phyloP scores from a whole-genome alignment of 2,329 filamentous ascomycete genomes.

The Pseudogymnoascus sp. region DNA sequence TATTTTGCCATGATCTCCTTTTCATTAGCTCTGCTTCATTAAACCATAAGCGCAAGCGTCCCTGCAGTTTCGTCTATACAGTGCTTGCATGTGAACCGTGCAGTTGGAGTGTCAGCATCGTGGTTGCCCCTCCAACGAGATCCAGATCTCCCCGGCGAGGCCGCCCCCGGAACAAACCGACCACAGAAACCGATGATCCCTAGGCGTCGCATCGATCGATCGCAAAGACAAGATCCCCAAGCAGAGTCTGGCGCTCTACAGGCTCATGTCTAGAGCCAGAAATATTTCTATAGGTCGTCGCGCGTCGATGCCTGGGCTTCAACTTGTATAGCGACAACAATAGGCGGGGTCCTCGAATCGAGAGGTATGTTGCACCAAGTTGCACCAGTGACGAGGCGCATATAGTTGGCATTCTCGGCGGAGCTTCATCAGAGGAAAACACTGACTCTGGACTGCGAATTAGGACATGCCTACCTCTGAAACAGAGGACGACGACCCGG shows the following conservation, averaged over 20 bases:
- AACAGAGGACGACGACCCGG: constrained; percentile 5
- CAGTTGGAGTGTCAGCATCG: neutral
- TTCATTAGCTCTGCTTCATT: neutral
- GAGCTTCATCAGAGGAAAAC: neutral
- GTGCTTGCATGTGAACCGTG: neutral
- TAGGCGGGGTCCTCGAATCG: neutral
- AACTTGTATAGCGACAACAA: neutral
- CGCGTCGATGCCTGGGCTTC: neutral
- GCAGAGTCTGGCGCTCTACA: neutral
- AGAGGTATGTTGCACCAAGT: neutral
- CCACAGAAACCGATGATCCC: constrained; percentile 3
- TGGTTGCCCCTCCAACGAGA: constrained; percentile 5
- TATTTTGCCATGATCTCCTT: neutral
- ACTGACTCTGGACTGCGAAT: neutral
- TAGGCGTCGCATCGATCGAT: neutral
- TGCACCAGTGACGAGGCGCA: neutral
- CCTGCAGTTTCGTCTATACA: neutral
- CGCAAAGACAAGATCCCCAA: constrained; percentile 1
- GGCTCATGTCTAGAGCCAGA: constrained; percentile 1
- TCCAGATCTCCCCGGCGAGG: neutral
- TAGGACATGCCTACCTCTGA: constrained; percentile 9
- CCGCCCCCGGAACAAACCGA: neutral
- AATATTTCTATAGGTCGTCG: neutral
- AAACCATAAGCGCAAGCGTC: neutral
- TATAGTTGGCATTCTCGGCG: neutral